phyloP scores from a whole-genome alignment of 148 eudicot species.

The Diospyros kaki region DNA sequence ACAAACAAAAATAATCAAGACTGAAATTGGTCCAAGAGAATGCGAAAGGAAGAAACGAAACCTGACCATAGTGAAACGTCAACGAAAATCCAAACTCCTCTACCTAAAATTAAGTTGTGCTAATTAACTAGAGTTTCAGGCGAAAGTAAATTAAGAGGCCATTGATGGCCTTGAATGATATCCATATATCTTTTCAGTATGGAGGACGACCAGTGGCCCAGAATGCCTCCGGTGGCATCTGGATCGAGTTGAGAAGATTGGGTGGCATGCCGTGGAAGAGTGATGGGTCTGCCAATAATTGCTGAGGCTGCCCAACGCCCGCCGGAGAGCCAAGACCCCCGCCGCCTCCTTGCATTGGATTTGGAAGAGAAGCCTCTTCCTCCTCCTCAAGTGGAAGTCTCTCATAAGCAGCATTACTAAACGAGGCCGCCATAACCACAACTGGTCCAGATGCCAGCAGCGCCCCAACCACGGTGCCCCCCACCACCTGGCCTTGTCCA shows the following conservation, averaged over 20 bases:
- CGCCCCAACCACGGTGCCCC: conserved; percentile 74
- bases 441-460: conserved; percentile 70
- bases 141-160: not conserved
- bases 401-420: conserved; percentile 84
- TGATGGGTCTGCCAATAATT: conserved; percentile 32
- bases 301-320: conserved; percentile 25
- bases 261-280: conserved; percentile 74
- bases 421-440: conserved; percentile 82
- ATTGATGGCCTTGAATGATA: too few relatives aligned
- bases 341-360: conserved; percentile 33
- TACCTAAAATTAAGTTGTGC: conserved; percentile 1
- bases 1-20: not conserved
- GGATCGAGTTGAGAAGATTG: conserved; percentile 56
- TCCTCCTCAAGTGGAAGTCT: conserved; percentile 83
- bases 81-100: conserved; percentile 12
- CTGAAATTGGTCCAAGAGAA: not conserved
- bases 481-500: conserved; percentile 86
- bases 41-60: not conserved
- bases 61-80: conserved; percentile 2
- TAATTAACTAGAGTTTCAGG: not conserved
- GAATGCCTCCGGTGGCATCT: conserved; percentile 52
- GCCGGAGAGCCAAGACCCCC: conserved; percentile 39
- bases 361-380: conserved; percentile 10
- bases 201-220: conserved; percentile 55
- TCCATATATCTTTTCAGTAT: conserved; percentile 9